These are phyloP conservation scores for Nitzschia putrida DNA, from an alignment of 108 stramenopile genomes.

Conservation along the genomic window DNA sequence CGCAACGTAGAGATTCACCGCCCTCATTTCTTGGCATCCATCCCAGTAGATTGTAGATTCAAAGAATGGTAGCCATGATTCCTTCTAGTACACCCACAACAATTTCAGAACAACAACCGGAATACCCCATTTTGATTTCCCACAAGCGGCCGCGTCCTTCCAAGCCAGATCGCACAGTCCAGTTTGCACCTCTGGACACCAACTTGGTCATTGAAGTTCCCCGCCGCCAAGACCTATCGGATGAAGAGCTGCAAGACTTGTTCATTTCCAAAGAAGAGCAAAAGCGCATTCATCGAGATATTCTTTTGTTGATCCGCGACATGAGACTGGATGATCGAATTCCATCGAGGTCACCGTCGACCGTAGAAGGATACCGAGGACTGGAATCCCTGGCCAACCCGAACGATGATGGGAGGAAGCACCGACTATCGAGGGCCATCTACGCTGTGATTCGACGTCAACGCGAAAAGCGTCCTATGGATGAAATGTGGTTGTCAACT, in stretches of 20 bases:
- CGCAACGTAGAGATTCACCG: too few relatives aligned
- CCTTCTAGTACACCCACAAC: background rate
- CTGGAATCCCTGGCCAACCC: background rate
- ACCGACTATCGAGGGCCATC: background rate
- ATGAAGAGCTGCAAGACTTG: background rate
- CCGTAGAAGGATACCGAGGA: background rate
- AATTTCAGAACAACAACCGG: background rate
- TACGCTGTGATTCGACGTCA: background rate
- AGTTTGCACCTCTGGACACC: background rate
- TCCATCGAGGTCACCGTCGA: background rate
- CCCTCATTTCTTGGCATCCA: too few relatives aligned
- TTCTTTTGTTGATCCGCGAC: background rate
- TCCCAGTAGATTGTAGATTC: background rate
- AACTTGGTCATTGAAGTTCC: background rate
- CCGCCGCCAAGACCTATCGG: background rate
- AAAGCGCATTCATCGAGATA: background rate
- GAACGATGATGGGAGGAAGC: background rate
- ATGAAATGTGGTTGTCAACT: constrained; percentile 5
- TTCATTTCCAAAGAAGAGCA: background rate
- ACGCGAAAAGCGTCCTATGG: background rate
- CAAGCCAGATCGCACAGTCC: background rate
- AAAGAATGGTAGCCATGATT: background rate
- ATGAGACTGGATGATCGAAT: background rate
- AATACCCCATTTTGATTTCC: background rate
- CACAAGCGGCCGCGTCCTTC: background rate